These are phyloP conservation scores for Euphorbia celastroides DNA, from an alignment of 441 rosid species.

Conservation along the genomic window DNA sequence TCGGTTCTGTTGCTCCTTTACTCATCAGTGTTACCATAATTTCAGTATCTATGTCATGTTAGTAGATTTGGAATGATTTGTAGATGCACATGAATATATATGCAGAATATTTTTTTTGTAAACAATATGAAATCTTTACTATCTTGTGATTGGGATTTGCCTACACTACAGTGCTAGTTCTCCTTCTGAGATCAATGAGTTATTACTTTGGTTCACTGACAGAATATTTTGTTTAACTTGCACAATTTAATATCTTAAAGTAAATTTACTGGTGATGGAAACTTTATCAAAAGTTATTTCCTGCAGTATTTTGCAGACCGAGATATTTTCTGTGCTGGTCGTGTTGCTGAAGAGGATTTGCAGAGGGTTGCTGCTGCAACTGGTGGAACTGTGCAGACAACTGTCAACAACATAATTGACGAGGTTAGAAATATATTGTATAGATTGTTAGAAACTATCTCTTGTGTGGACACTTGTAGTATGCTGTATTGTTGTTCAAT, in stretches of 20 bases:
- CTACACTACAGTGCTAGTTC: neutral
- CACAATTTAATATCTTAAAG: neutral
- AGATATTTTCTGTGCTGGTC: constrained; percentile 99
- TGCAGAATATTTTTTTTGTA: neutral
- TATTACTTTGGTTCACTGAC: neutral
- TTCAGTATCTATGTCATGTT: neutral
- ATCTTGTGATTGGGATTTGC: neutral
- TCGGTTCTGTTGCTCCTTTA: neutral
- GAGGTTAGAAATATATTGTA: constrained; percentile 43
- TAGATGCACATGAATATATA: neutral
- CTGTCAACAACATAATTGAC: constrained; percentile 83
- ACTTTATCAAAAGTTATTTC: constrained; percentile 8
- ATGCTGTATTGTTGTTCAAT: neutral
- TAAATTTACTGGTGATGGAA: neutral
- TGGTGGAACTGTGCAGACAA: constrained; percentile 95
- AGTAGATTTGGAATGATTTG: neutral
- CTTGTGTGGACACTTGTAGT: neutral
- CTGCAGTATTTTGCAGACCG: constrained; percentile 97
- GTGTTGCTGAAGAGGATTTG: constrained; percentile 93
- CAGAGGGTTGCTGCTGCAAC: constrained; percentile 92
- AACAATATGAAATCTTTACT: neutral
- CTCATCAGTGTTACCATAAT: neutral
- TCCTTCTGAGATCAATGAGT: neutral
- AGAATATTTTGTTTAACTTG: neutral
- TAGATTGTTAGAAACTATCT: too few relatives aligned